A percentile compares a stretch with the other conserved stretches of the same genome.
Evolutionary conservation across 2,329 filamentous ascomycete species (phyloP).

Genomic region (Cordyceps militaris): DNA sequence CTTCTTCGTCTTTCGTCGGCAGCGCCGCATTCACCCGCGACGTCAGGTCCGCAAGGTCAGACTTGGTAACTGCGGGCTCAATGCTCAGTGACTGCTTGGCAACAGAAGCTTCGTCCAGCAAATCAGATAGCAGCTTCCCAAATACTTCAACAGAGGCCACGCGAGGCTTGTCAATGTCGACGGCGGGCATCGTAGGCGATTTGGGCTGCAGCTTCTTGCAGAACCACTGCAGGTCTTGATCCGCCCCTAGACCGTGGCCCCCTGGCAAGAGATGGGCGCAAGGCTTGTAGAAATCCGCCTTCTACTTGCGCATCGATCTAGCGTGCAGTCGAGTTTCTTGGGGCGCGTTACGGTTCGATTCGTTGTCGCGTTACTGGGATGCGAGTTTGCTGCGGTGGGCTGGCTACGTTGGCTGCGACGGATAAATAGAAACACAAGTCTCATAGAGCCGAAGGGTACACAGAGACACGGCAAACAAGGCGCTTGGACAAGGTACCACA

Average conservation of each 20-base stretch:
- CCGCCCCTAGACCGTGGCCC: background rate
- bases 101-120: conserved; percentile 51
- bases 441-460: background rate
- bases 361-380: background rate
- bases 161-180: conserved; percentile 38
- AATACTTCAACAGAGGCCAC: conserved; percentile 49
- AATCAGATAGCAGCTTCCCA: conserved; percentile 44
- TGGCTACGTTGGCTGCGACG: background rate
- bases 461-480: background rate
- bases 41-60: conserved; percentile 50
- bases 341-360: background rate
- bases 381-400: background rate
- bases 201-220: background rate
- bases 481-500: background rate
- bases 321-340: too few species aligned
- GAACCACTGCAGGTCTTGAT: background rate
- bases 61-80: conserved; percentile 68
- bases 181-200: conserved; percentile 39
- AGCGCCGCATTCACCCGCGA: conserved; percentile 35
- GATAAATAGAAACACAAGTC: background rate
- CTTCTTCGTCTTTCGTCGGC: conserved; percentile 21
- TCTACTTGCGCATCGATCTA: background rate
- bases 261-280: background rate
- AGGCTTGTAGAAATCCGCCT: background rate
- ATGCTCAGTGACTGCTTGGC: conserved; percentile 54